phyloP scores from a whole-genome alignment of 2,329 filamentous ascomycete species.

The Hypoxylon rubiginosum region DNA sequence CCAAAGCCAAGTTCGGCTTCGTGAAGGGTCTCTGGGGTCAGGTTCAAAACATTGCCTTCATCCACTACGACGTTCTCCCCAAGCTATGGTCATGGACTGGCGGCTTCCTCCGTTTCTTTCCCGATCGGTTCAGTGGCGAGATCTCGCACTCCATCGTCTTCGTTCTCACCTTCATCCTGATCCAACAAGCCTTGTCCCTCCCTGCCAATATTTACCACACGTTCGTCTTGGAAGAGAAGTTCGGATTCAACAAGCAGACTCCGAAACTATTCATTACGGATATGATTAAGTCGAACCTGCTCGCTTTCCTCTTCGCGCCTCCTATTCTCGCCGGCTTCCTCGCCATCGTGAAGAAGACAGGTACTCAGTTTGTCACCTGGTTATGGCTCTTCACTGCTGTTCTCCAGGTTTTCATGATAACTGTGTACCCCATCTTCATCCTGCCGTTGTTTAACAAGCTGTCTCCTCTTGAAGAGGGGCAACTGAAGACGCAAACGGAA shows the following conservation, averaged over 20 bases:
- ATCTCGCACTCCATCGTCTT: slow-evolving; percentile 95
- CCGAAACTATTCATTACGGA: slow-evolving; percentile 88
- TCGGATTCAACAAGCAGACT: slow-evolving; percentile 99
- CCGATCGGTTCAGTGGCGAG: slow-evolving; percentile 86
- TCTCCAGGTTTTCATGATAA: slow-evolving; percentile 94
- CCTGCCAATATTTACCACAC: slow-evolving; percentile 91
- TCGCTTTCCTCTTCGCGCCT: slow-evolving; percentile 83
- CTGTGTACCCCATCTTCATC: slow-evolving; percentile 94
- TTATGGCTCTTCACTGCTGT: slow-evolving; percentile 93
- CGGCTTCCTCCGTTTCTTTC: slow-evolving; percentile 77
- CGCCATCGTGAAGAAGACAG: slow-evolving; percentile 93
- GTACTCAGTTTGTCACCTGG: slow-evolving; percentile 96
- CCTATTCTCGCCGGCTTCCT: slow-evolving; percentile 94
- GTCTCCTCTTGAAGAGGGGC: slow-evolving; percentile 87
- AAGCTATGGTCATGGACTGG: slow-evolving; percentile 90
- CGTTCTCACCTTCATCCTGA: slow-evolving; percentile 85
- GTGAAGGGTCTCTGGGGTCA: slow-evolving; percentile 86
- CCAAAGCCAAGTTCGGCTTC: slow-evolving; percentile 92
- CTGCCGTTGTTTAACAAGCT: slow-evolving; percentile 98
- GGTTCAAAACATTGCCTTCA: slow-evolving; percentile 88
- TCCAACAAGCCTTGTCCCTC: slow-evolving; percentile 83
- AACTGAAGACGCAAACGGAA: slow-evolving; percentile 90
- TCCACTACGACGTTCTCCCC: slow-evolving; percentile 91
- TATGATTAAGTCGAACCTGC: slow-evolving; percentile 89
- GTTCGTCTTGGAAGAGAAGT: slow-evolving; percentile 96